phyloP scores from a whole-genome alignment of 2,329 filamentous ascomycete species.

The Fusarium circinatum region DNA sequence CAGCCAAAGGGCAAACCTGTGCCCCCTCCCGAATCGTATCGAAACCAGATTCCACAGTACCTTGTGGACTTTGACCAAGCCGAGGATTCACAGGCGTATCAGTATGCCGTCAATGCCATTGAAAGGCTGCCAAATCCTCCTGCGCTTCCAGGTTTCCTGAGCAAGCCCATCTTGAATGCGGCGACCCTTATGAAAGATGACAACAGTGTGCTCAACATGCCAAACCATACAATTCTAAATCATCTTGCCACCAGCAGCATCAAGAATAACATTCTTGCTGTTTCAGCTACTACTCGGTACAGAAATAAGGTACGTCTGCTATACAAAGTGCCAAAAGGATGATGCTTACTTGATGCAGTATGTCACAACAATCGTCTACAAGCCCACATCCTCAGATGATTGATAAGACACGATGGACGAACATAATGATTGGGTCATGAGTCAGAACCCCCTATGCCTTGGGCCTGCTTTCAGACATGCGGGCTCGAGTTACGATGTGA shows the following conservation, averaged over 20 bases:
- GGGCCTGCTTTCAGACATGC: constrained; percentile 2
- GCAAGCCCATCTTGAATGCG: constrained; percentile 93
- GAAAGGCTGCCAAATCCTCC: constrained; percentile 86
- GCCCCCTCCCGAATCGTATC: constrained; percentile 70
- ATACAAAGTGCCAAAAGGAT: neutral
- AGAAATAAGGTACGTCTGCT: constrained; percentile 80
- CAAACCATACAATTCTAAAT: constrained; percentile 96
- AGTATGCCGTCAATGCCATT: constrained; percentile 78
- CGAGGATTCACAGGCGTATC: constrained; percentile 80
- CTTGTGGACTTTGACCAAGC: constrained; percentile 86
- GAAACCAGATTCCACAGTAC: constrained; percentile 81
- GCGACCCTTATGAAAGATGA: constrained; percentile 95
- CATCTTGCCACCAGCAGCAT: constrained; percentile 98
- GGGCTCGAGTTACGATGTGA: constrained; percentile 20
- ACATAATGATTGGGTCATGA: neutral
- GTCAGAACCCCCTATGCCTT: neutral
- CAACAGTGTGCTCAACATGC: constrained; percentile 95
- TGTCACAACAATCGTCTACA: constrained; percentile 97
- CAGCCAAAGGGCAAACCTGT: constrained; percentile 65
- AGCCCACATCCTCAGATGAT: constrained; percentile 76
- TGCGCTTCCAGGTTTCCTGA: constrained; percentile 86
- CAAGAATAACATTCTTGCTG: constrained; percentile 93
- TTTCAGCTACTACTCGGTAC: constrained; percentile 96
- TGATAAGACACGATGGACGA: constrained; percentile 36
- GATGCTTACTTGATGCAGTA: constrained; percentile 69